Evolutionary conservation across 1,139 yeast genomes (phyloP).

Genomic region (Scheffersomyces parashehatae): DNA sequence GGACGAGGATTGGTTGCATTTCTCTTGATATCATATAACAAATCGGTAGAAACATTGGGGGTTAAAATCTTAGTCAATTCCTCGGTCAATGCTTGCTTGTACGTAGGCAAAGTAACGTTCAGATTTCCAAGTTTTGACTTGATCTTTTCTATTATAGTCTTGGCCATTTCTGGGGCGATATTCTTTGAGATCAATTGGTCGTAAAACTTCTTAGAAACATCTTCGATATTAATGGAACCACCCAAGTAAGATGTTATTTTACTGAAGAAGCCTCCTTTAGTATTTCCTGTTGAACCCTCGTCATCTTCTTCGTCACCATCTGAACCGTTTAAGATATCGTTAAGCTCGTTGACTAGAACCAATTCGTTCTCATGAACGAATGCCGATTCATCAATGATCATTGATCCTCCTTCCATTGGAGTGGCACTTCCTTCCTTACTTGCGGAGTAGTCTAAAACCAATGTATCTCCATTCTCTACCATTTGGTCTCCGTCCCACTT

Average conservation of each 20-base stretch:
- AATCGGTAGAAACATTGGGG: constrained; percentile 88
- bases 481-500: constrained; percentile 47
- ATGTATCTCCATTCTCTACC: constrained; percentile 24
- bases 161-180: constrained; percentile 45
- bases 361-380: constrained; percentile 42
- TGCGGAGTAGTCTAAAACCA: constrained; percentile 38
- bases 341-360: constrained; percentile 45
- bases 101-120: constrained; percentile 30
- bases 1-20: constrained; percentile 52
- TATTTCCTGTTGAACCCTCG: constrained; percentile 5
- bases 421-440: constrained; percentile 28
- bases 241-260: constrained; percentile 44
- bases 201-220: constrained; percentile 41
- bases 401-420: constrained; percentile 47
- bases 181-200: constrained; percentile 47
- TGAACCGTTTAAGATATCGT: constrained; percentile 39
- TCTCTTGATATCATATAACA: constrained; percentile 76
- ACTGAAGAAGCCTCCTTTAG: constrained; percentile 29
- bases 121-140: constrained; percentile 30
- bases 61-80: constrained; percentile 83
- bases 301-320: constrained; percentile 32
- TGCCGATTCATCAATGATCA: constrained; percentile 32
- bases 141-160: constrained; percentile 37
- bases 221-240: constrained; percentile 35
- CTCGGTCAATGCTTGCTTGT: constrained; percentile 64